phyloP scores from a whole-genome alignment of 2,329 filamentous ascomycete species.

The Trichoderma koningiopsis region DNA sequence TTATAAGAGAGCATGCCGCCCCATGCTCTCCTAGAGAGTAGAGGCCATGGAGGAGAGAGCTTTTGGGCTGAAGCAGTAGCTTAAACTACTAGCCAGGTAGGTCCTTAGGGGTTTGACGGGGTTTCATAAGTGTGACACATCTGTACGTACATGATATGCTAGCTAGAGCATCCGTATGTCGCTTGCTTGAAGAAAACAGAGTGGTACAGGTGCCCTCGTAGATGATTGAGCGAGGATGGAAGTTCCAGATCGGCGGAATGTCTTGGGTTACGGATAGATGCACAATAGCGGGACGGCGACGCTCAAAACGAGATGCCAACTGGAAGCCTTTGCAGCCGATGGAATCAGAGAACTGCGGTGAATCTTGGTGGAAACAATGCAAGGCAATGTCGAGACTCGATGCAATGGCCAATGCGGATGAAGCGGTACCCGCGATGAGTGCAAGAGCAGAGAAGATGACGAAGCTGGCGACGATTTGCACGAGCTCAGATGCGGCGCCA shows the following conservation, averaged over 20 bases:
- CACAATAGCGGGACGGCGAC: neutral
- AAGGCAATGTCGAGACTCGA: neutral
- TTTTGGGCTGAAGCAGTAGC: slow-evolving; percentile 2
- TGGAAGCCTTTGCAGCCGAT: neutral
- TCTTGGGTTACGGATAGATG: neutral
- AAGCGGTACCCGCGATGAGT: neutral
- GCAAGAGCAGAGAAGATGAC: neutral
- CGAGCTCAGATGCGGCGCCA: slow-evolving; percentile 15
- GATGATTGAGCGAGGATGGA: neutral
- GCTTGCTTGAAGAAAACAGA: neutral
- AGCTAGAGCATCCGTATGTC: neutral
- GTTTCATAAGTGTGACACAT: slow-evolving; percentile 7
- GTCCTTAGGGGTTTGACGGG: neutral
- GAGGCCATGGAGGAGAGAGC: neutral
- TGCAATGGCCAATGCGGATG: slow-evolving; percentile 8
- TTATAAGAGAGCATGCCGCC: neutral
- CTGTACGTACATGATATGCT: slow-evolving; percentile 2
- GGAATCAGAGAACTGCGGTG: too few relatives aligned
- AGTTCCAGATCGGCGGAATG: neutral
- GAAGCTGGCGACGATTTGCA: slow-evolving; percentile 6
- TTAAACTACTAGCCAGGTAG: neutral
- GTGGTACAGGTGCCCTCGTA: neutral
- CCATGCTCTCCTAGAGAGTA: neutral
- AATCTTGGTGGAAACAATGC: neutral
- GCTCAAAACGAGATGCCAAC: neutral